Evolutionary conservation across 306 rosid species (phyloP).

Genomic region (Dryas octopetala): DNA sequence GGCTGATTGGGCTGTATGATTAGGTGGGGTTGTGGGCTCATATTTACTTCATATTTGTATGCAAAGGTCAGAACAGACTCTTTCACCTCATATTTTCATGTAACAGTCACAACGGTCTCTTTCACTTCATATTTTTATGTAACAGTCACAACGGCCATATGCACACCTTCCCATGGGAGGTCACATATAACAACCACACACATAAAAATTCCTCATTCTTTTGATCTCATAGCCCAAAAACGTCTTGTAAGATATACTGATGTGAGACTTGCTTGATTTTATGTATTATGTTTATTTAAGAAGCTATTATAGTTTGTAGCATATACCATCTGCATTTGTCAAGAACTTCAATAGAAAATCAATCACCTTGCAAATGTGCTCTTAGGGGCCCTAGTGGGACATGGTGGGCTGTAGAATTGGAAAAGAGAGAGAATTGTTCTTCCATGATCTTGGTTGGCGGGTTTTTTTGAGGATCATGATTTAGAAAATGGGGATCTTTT

Average conservation of each 20-base stretch:
- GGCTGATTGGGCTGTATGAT: too few species aligned
- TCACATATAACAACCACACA: too few species aligned
- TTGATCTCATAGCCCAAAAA: too few species aligned
- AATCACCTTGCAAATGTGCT: constrained; percentile 17
- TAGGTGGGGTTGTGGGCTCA: too few species aligned
- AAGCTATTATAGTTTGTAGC: constrained; percentile 2
- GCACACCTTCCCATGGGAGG: too few species aligned
- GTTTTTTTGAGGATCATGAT: constrained; percentile 62
- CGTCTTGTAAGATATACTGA: background rate
- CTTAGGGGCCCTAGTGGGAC: constrained; percentile 77
- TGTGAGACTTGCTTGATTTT: background rate
- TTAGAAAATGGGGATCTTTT: constrained; percentile 69
- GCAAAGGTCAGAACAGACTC: too few species aligned
- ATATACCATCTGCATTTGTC: constrained; percentile 1
- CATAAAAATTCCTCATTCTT: too few species aligned
- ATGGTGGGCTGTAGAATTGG: constrained; percentile 52
- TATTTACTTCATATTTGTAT: too few species aligned
- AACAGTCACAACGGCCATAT: too few species aligned
- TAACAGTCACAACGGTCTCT: too few species aligned
- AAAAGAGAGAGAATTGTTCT: constrained; percentile 53
- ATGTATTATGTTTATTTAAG: background rate
- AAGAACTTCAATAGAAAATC: background rate
- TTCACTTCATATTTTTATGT: too few species aligned
- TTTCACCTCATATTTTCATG: too few species aligned
- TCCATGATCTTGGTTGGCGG: constrained; percentile 61